phyloP scores from a whole-genome alignment of 1,139 yeast genomes.

The Kodamaea ohmeri region DNA sequence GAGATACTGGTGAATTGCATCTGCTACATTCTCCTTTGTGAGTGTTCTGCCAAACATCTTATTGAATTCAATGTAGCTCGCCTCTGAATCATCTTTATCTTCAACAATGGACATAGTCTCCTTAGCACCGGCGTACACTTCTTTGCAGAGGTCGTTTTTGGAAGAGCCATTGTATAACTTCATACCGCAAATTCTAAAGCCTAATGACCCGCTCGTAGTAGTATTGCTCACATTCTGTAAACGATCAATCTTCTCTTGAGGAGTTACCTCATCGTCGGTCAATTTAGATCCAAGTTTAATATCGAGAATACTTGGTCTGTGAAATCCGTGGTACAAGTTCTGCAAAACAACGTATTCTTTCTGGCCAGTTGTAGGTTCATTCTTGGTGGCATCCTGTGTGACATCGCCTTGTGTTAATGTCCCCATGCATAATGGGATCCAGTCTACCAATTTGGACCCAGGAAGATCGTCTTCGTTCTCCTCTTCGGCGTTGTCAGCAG shows the following conservation, averaged over 20 bases:
- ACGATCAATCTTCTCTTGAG: conserved; percentile 58
- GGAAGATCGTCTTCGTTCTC: conserved; percentile 19
- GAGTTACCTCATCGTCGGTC: conserved; percentile 58
- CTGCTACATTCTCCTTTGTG: conserved; percentile 37
- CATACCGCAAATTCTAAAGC: conserved; percentile 88
- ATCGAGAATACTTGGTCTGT: conserved; percentile 72
- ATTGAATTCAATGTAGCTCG: conserved; percentile 48
- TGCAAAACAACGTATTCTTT: conserved; percentile 62
- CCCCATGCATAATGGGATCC: conserved; percentile 51
- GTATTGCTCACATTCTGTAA: conserved; percentile 57
- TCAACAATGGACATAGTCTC: conserved; percentile 14
- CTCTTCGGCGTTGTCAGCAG: conserved; percentile 9
- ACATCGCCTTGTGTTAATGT: conserved; percentile 32
- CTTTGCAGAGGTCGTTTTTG: conserved; percentile 5
- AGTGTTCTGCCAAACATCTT: conserved; percentile 72
- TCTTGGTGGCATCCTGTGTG: conserved; percentile 6
- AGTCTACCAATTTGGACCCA: conserved; percentile 46
- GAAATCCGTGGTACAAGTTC: conserved; percentile 62
- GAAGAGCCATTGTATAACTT: conserved; percentile 40
- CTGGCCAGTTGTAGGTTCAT: conserved; percentile 8
- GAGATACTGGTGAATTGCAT: conserved; percentile 56
- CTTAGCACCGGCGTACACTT: conserved; percentile 14
- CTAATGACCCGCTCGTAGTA: conserved; percentile 79
- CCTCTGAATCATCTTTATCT: conserved; percentile 14
- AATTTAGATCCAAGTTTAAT: conserved; percentile 74